Conservation (phyloP, 768 basidiomycete species). For the Pulveroboletus sp. region DNA sequence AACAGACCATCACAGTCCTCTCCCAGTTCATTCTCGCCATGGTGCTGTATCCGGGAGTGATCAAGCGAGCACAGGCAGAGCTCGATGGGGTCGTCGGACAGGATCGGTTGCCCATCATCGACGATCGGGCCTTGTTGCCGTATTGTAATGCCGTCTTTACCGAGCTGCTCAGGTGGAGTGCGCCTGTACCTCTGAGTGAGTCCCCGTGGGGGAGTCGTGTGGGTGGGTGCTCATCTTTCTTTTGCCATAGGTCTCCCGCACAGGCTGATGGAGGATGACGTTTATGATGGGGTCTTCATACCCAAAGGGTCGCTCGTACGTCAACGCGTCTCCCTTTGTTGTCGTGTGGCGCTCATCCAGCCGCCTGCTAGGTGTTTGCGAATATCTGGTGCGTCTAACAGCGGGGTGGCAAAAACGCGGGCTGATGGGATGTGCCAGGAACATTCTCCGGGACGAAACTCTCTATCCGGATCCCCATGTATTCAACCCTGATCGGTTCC, state of each 20-base stretch:
- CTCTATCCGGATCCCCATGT: constrained; percentile 46
- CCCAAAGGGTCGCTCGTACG: constrained; percentile 58
- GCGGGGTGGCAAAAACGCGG: too few relatives aligned
- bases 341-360: constrained; percentile 5
- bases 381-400: constrained; percentile 50
- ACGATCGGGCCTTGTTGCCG: constrained; percentile 51
- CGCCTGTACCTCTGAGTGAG: constrained; percentile 55
- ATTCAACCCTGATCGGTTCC: constrained; percentile 53
- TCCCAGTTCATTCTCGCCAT: constrained; percentile 65
- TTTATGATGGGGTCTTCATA: constrained; percentile 54
- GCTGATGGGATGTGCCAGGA: constrained; percentile 28
- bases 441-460: constrained; percentile 43
- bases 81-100: constrained; percentile 47
- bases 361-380: constrained; percentile 39
- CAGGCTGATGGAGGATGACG: constrained; percentile 59
- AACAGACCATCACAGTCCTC: constrained; percentile 45
- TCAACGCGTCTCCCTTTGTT: background rate
- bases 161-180: constrained; percentile 54
- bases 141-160: constrained; percentile 54
- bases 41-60: constrained; percentile 53
- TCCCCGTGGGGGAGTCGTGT: background rate
- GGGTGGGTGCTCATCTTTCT: background rate
- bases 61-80: constrained; percentile 57
- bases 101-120: constrained; percentile 53
- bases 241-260: constrained; percentile 52